These are phyloP conservation scores for Erodium maritimum DNA, from an alignment of 345 rosid genomes.

Conservation along the genomic window DNA sequence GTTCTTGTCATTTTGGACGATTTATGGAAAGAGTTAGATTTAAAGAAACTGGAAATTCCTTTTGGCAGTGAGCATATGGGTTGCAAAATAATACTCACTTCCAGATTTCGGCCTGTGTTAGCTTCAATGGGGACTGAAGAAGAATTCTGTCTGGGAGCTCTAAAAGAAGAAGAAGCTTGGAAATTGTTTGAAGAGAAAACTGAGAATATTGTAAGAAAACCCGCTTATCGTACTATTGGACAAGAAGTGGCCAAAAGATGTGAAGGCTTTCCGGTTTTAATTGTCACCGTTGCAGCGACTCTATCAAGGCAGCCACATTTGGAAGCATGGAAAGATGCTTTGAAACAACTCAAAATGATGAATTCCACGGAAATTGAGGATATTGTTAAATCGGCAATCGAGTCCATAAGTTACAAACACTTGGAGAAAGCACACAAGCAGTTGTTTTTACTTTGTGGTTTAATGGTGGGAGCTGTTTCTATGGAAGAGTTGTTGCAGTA, in stretches of 20 bases:
- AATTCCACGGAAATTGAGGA: background rate
- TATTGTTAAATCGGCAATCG: too few species aligned
- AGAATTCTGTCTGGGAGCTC: too few species aligned
- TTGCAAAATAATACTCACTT: constrained; percentile 20
- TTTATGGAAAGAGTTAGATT: too few species aligned
- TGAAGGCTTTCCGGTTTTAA: too few species aligned
- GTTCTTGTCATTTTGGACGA: too few species aligned
- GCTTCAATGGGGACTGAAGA: too few species aligned
- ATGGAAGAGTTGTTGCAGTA: constrained; percentile 11
- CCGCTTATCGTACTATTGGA: background rate
- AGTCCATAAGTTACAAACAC: too few species aligned
- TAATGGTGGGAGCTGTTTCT: background rate
- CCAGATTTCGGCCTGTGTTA: constrained; percentile 13
- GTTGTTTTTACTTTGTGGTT: constrained; percentile 10
- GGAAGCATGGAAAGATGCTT: background rate
- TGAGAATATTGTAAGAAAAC: background rate
- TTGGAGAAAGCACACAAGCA: too few species aligned
- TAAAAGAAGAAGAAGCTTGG: too few species aligned
- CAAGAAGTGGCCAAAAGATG: constrained; percentile 8
- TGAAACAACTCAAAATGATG: background rate
- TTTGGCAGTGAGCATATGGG: constrained; percentile 5
- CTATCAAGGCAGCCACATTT: rapidly evolving
- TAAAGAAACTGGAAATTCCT: constrained; percentile 13
- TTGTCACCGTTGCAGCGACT: background rate
- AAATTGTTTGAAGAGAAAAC: constrained; percentile 17